Evolutionary conservation across 73 alveolate genomes (phyloP), one percentile per base, ranked within the genome.

Genomic region (Paramecium biaurelia): DNA sequence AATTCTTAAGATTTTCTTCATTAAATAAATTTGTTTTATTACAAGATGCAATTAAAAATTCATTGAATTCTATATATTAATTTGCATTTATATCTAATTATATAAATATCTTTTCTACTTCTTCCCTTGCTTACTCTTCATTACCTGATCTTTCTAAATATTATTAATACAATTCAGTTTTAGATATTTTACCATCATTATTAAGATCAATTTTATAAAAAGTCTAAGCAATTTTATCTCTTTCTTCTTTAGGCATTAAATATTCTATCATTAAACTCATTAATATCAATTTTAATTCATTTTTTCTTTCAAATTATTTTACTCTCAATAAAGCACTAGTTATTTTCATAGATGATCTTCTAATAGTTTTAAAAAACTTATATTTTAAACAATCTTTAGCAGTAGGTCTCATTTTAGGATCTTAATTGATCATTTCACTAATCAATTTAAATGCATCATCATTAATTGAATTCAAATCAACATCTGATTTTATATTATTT

Each of bases 361-460:
- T 72, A 14, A 72, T 38, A 15, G 38, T 35, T 67, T 72, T 72
- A 37, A 72, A 35, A 37, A 15, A 72, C 7, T 72, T n/a, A 32
- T 18, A 28, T 72, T 72, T 72, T 72, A 72, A 72, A 72, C 86
- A 72, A 1, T 72, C 56, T n/a, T 32, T 35, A 34, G 86, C 86
- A 37, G 12, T 72, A 72, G 32, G 38, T 72, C 86, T 72, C 56
- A 35, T 18, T 37, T 72, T 72, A 37, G 37, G 41, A 35, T 35
- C 38, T 34, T 35, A 38, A 35, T 72, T 37, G 15, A 72, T 7
- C 86, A 72, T 72, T 15, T 20, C 38, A 32, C 59, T 72, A 34
- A 72, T 63, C 11, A 63, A 32, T 14, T 63, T 63, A 63, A 6
- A 30, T 30, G 45, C 21, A 7, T 63, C 84, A 30, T 63, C 84